Evolutionary conservation across 495 filamentous ascomycete genomes (phyloP).

Genomic region (Hypoxylon perforatum): DNA sequence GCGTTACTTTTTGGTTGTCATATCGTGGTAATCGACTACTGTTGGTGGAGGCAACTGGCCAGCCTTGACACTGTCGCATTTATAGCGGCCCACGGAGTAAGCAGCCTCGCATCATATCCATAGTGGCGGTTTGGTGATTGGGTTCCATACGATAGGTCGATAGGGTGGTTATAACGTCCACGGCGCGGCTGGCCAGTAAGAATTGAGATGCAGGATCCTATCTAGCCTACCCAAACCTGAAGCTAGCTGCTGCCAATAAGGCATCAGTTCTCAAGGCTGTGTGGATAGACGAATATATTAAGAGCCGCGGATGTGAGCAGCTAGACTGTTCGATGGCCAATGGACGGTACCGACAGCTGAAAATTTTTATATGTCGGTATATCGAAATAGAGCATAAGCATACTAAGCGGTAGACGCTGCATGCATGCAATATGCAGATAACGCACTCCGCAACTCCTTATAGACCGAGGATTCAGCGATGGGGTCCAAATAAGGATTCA

Average conservation of each 20-base stretch:
- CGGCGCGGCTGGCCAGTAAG: slow-evolving; percentile 19
- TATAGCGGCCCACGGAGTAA: slow-evolving; percentile 12
- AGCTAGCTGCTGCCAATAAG: slow-evolving; percentile 5
- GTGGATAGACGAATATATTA: slow-evolving; percentile 6
- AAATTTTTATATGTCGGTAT: slow-evolving; percentile 22
- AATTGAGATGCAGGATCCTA: slow-evolving; percentile 27
- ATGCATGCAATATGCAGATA: slow-evolving; percentile 20
- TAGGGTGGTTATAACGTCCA: background rate
- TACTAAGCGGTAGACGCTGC: slow-evolving; percentile 16
- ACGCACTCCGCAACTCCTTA: slow-evolving; percentile 27
- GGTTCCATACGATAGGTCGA: slow-evolving; percentile 9
- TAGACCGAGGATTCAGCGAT: slow-evolving; percentile 24
- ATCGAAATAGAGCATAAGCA: slow-evolving; percentile 36
- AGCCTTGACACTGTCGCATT: background rate
- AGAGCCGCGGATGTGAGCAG: slow-evolving; percentile 25
- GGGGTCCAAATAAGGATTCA: slow-evolving; percentile 38
- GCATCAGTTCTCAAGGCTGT: slow-evolving; percentile 3
- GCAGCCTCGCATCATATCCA: slow-evolving; percentile 25
- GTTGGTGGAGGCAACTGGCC: slow-evolving; percentile 1
- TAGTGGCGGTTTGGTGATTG: slow-evolving; percentile 13
- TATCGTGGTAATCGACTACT: background rate
- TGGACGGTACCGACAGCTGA: slow-evolving; percentile 5
- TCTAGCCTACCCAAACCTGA: slow-evolving; percentile 12
- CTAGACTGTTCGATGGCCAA: slow-evolving; percentile 12
- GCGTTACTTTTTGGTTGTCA: too few relatives aligned